Evolutionary conservation across 2,329 filamentous ascomycete species (phyloP).

Genomic region (Clarireedia monteithiana): DNA sequence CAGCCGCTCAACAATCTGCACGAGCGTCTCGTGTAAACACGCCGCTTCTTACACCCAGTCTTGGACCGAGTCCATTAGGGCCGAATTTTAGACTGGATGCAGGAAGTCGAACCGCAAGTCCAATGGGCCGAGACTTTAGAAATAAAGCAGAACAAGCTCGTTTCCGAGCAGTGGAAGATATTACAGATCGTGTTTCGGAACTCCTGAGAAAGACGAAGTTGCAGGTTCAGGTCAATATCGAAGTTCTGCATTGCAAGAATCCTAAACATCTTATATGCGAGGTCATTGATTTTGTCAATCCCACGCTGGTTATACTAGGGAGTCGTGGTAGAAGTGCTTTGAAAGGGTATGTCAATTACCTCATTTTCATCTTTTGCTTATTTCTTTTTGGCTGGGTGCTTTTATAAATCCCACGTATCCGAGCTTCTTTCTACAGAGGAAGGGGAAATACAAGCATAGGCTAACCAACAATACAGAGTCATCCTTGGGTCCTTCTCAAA

Average conservation of each 20-base stretch:
- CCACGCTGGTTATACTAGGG: conserved; percentile 87
- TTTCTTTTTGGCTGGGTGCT: background rate
- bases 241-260: conserved; percentile 97
- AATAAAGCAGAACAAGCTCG: conserved; percentile 69
- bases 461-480: conserved; percentile 53
- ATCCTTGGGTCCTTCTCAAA: conserved; percentile 95
- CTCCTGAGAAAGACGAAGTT: conserved; percentile 83
- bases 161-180: conserved; percentile 69
- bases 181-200: conserved; percentile 78
- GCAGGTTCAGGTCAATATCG: conserved; percentile 87
- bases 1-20: conserved; percentile 39
- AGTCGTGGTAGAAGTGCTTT: conserved; percentile 85
- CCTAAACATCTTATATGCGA: conserved; percentile 94
- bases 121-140: conserved; percentile 36
- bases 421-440: no score
- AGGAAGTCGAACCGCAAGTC: conserved; percentile 22
- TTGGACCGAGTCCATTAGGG: conserved; percentile 18
- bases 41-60: conserved; percentile 15
- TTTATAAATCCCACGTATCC: background rate
- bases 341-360: conserved; percentile 61
- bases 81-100: conserved; percentile 17
- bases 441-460: background rate
- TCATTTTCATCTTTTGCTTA: background rate
- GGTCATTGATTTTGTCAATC: conserved; percentile 88
- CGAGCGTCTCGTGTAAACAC: conserved; percentile 13